These are phyloP conservation scores for Sinapis alba DNA, from an alignment of 441 rosid genomes.

Conservation along the genomic window DNA sequence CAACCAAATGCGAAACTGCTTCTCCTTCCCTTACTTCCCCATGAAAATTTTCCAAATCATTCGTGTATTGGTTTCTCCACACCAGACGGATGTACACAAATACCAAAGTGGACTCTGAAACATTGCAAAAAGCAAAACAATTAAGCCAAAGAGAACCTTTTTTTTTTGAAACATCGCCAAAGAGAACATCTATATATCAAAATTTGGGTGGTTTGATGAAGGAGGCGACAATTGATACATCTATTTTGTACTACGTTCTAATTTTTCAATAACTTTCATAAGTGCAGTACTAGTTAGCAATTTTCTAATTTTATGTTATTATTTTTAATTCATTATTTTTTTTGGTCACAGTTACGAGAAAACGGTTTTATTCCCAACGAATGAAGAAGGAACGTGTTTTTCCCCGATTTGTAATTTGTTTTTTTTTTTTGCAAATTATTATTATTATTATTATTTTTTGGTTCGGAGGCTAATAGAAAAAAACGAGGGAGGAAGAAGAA, in stretches of 20 bases:
- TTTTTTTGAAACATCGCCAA: too few relatives aligned
- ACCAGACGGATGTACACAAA: constrained; percentile 61
- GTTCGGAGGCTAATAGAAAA: constrained; percentile 26
- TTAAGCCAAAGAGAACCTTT: too few relatives aligned
- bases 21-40: constrained; percentile 55
- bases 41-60: constrained; percentile 43
- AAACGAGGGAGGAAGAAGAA: constrained; percentile 37
- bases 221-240: too few relatives aligned
- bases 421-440: constrained; percentile 5
- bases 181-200: too few relatives aligned
- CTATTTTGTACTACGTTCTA: too few relatives aligned
- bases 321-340: neutral
- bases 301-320: neutral
- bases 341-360: constrained; percentile 13
- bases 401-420: neutral
- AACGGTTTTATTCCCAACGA: constrained; percentile 20
- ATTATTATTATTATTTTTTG: constrained; percentile 25
- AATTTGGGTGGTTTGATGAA: too few relatives aligned
- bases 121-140: constrained; percentile 10
- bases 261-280: too few relatives aligned
- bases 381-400: constrained; percentile 24
- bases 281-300: too few relatives aligned
- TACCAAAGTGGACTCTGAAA: constrained; percentile 54
- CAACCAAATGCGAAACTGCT: constrained; percentile 49
- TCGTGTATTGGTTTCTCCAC: constrained; percentile 49